phyloP scores from a whole-genome alignment of 2,329 filamentous ascomycete genomes.

The Ascomycota sp. region DNA sequence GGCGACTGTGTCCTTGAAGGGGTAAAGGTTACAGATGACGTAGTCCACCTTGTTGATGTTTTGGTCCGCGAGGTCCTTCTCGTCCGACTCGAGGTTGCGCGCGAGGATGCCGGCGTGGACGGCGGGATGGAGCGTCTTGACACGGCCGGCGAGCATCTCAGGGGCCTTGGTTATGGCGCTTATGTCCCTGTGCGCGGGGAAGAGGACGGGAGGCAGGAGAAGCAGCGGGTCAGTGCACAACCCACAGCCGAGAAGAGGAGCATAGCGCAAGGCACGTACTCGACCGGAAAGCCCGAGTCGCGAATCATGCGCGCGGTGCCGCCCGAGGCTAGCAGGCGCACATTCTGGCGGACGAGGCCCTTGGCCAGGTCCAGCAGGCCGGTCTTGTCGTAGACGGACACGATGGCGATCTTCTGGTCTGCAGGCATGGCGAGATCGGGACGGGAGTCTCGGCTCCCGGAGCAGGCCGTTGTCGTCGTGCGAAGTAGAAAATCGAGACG shows the following conservation, averaged over 20 bases:
- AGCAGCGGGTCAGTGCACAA: background rate
- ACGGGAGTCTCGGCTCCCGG: no score
- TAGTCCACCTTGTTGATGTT: conserved; percentile 92
- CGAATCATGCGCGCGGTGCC: conserved; percentile 93
- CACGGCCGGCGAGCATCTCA: conserved; percentile 74
- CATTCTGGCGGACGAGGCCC: conserved; percentile 71
- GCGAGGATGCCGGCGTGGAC: conserved; percentile 84
- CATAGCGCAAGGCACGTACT: conserved; percentile 33
- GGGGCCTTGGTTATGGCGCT: conserved; percentile 92
- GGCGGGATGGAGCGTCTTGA: conserved; percentile 90
- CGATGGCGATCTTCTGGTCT: conserved; percentile 53
- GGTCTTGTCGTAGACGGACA: conserved; percentile 98
- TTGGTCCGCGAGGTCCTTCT: conserved; percentile 89
- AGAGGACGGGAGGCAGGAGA: background rate
- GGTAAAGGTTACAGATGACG: conserved; percentile 96
- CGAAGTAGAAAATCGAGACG: no score
- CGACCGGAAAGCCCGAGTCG: conserved; percentile 85
- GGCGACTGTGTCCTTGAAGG: conserved; percentile 94
- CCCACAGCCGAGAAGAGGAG: background rate
- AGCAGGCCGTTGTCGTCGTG: no score
- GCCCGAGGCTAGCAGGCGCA: conserved; percentile 82
- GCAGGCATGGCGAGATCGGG: conserved; percentile 16
- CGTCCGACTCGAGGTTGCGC: conserved; percentile 81
- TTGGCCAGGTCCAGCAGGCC: conserved; percentile 83
- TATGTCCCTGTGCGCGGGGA: conserved; percentile 46